Evolutionary conservation across 768 basidiomycete genomes (phyloP), one percentile per base, ranked within the genome.

Genomic region (Suillus ampliporus): DNA sequence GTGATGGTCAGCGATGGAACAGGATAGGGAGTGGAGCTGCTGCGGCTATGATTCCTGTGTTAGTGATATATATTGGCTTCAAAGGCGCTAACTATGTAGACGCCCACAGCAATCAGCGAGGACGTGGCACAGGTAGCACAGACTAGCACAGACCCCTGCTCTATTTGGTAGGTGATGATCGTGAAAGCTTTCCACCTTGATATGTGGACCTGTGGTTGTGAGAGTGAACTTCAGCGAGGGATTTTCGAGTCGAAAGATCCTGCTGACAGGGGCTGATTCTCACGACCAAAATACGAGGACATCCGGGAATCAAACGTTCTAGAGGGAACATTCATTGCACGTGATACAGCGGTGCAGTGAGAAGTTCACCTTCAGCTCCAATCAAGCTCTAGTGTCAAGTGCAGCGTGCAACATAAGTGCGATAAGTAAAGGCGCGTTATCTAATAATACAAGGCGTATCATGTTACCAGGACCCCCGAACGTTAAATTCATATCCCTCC

Each of bases 361-460:
- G 53, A 54, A 54, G 4, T 6, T 28, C 11, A 35, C n/a, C 34
- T 7, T 7, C 14, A 19, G 5, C 17, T 31, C 19, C 50, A 31
- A 51, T 51, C 2, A 51, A 11, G n/a, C 34, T 21, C 50, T 51
- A 28, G 19, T n/a, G 10, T 28, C 50, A 31, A 21, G 51, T 50
- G 28, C 51, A 21, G 31, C 31, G 31, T 31, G 31, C 19, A 35
- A 1, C 3, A 14, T 7, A 9, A 34, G 17, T 51, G 35, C 53
- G 53, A 54, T 54, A 54, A 54, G 52, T 23, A 54, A 54, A 31
- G 21, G 35, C 53, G 37, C 35, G 17, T 38, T 26, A 37, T 54
- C 14, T 54, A 54, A 37, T 56, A 26, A 56, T 56, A 56, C 38
- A 40, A 26, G 5, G 17, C 53, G 35, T 23, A 5, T 56, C 15